Percentiles rank a stretch among this genome's conserved stretches.
These are phyloP conservation scores for Scenedesmus sp. DNA, from an alignment of 163 green algal species.

Conservation along the genomic window DNA sequence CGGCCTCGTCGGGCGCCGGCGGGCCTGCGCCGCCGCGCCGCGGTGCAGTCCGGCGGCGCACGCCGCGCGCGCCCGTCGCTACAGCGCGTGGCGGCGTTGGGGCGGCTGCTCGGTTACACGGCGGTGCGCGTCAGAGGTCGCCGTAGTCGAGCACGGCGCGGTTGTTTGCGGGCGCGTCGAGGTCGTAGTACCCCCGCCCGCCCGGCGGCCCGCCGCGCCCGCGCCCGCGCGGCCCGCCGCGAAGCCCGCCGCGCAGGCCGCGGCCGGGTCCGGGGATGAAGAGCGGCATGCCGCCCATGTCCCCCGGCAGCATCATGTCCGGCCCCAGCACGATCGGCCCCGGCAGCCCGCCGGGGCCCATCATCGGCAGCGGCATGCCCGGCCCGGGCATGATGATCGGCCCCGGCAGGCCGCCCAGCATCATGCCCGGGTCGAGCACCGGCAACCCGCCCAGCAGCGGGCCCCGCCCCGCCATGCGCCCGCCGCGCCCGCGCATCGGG, in stretches of 20 bases:
- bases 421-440: constrained; percentile 51
- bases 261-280: constrained; percentile 19
- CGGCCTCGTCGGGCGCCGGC: background rate
- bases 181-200: constrained; percentile 76
- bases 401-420: constrained; percentile 59
- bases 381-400: constrained; percentile 59
- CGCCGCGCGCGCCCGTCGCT: no score
- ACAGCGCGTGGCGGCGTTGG: no score
- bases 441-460: constrained; percentile 31
- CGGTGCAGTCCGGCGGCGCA: no score
- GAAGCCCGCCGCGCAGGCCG: constrained; percentile 4
- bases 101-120: background rate
- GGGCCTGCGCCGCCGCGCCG: no score
- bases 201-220: constrained; percentile 15
- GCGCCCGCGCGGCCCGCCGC: background rate
- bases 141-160: constrained; percentile 91
- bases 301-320: constrained; percentile 7
- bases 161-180: constrained; percentile 90
- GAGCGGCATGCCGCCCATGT: constrained; percentile 23
- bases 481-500: constrained; percentile 36
- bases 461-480: background rate
- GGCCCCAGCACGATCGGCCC: constrained; percentile 32
- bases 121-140: constrained; percentile 72
- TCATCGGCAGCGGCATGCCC: constrained; percentile 38
- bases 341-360: constrained; percentile 10